phyloP scores from a whole-genome alignment of 2,329 filamentous ascomycete genomes.

The Phialemoniopsis sp. region DNA sequence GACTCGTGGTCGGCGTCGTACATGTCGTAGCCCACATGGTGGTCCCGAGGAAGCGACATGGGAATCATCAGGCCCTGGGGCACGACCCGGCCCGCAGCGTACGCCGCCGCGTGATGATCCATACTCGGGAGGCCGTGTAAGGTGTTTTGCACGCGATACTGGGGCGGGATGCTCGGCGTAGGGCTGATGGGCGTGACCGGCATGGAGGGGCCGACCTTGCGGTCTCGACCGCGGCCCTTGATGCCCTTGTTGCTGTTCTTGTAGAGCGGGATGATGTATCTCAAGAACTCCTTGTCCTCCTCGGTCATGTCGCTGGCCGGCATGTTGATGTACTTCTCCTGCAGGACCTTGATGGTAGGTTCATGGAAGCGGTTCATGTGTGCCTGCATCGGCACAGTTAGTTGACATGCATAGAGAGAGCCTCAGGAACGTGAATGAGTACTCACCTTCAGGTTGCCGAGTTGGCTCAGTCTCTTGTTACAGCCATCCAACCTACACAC shows the following conservation, averaged over 20 bases:
- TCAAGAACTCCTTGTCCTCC: conserved; percentile 69
- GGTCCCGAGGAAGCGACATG: conserved; percentile 20
- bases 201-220: conserved; percentile 47
- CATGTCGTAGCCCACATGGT: conserved; percentile 34
- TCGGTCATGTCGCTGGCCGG: conserved; percentile 50
- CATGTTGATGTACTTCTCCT: conserved; percentile 63
- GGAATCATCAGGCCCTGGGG: conserved; percentile 9
- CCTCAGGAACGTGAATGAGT: background rate
- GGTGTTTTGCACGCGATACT: conserved; percentile 12
- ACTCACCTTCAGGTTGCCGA: conserved; percentile 83
- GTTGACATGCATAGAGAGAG: conserved; percentile 1
- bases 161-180: conserved; percentile 19
- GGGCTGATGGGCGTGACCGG: conserved; percentile 15
- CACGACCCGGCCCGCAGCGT: conserved; percentile 1
- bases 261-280: conserved; percentile 84
- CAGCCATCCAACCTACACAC: conserved; percentile 79
- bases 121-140: background rate
- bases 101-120: conserved; percentile 5
- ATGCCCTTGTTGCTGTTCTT: conserved; percentile 99
- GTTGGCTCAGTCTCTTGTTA: conserved; percentile 82
- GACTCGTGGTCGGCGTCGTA: conserved; percentile 40
- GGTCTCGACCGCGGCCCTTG: conserved; percentile 87
- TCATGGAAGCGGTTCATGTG: conserved; percentile 95
- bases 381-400: conserved; percentile 48
- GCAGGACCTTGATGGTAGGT: conserved; percentile 66